A percentile compares a stretch with the other conserved stretches of the same genome.
Conservation (phyloP, 2,329 filamentous ascomycete genomes). For the Sclerotinia glacialis region DNA sequence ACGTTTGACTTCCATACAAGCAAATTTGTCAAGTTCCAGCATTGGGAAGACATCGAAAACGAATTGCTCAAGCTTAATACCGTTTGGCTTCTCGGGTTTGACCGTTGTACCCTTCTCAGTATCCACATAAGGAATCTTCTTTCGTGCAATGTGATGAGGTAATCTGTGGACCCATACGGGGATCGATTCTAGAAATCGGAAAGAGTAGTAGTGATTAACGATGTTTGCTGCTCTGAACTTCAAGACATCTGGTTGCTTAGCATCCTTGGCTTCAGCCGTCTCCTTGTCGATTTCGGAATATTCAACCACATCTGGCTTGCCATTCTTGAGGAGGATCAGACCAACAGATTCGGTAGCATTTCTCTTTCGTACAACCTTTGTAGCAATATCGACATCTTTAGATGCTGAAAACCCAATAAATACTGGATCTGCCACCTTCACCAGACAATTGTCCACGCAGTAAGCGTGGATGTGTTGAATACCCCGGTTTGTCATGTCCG, state of each 20-base stretch:
- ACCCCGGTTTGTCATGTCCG: constrained; percentile 84
- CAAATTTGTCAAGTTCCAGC: constrained; percentile 82
- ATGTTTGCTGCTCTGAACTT: constrained; percentile 99
- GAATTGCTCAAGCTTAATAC: constrained; percentile 98
- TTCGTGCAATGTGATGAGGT: constrained; percentile 92
- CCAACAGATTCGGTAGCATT: constrained; percentile 94
- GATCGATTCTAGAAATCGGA: constrained; percentile 86
- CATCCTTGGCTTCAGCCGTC: constrained; percentile 85
- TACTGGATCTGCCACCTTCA: constrained; percentile 93
- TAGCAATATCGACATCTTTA: constrained; percentile 90
- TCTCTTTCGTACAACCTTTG: constrained; percentile 98
- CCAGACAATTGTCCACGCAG: constrained; percentile 99
- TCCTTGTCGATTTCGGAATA: constrained; percentile 93
- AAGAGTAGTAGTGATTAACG: constrained; percentile 99
- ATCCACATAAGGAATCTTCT: constrained; percentile 93
- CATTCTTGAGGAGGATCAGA: constrained; percentile 90
- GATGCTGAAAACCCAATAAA: constrained; percentile 92
- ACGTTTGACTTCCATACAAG: constrained; percentile 90
- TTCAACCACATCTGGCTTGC: constrained; percentile 94
- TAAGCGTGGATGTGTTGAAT: constrained; percentile 96
- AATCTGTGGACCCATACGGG: constrained; percentile 81
- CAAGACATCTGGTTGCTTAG: constrained; percentile 74
- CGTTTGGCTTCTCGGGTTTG: constrained; percentile 93
- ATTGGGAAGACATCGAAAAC: constrained; percentile 98
- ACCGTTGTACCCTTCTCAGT: constrained; percentile 72